A percentile compares a stretch with the other conserved stretches of the same genome.
phyloP scores from a whole-genome alignment of 2,329 filamentous ascomycete species.

The Pyrenochaeta sp. region DNA sequence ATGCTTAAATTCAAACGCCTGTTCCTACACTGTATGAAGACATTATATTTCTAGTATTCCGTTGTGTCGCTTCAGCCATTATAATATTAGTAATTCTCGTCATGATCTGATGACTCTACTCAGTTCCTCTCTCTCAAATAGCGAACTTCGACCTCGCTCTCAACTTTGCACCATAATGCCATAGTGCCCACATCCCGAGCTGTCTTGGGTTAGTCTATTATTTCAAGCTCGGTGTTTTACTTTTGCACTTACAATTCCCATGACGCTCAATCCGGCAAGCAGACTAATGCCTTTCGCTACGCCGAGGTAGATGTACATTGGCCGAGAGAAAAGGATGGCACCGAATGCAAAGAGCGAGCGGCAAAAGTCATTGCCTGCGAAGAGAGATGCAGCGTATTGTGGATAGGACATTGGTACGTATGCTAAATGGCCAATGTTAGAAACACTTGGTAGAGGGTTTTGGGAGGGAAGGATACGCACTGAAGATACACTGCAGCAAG shows the following conservation, averaged over 20 bases:
- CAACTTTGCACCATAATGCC: slow-evolving; percentile 22
- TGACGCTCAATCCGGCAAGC: slow-evolving; percentile 56
- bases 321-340: slow-evolving; percentile 65
- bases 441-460: not conserved
- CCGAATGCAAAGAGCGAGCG: slow-evolving; percentile 64
- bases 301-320: slow-evolving; percentile 65
- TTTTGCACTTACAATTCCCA: slow-evolving; percentile 53
- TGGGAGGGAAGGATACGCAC: slow-evolving; percentile 3
- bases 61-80: no score
- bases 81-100: no score
- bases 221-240: not conserved
- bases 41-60: no score
- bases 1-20: no score
- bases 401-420: slow-evolving; percentile 70
- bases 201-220: not conserved
- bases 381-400: slow-evolving; percentile 55
- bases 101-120: no score
- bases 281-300: slow-evolving; percentile 65
- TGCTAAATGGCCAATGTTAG: slow-evolving; percentile 24
- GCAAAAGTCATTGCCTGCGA: slow-evolving; percentile 68
- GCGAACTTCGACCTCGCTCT: slow-evolving; percentile 29
- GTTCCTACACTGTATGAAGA: no score
- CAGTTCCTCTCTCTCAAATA: slow-evolving; percentile 1
- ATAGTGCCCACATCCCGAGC: slow-evolving; percentile 31
- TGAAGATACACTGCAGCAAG: slow-evolving; percentile 58